These are phyloP conservation scores for Rehmannia glutinosa DNA, from an alignment of 257 asterid genomes.

Conservation along the genomic window DNA sequence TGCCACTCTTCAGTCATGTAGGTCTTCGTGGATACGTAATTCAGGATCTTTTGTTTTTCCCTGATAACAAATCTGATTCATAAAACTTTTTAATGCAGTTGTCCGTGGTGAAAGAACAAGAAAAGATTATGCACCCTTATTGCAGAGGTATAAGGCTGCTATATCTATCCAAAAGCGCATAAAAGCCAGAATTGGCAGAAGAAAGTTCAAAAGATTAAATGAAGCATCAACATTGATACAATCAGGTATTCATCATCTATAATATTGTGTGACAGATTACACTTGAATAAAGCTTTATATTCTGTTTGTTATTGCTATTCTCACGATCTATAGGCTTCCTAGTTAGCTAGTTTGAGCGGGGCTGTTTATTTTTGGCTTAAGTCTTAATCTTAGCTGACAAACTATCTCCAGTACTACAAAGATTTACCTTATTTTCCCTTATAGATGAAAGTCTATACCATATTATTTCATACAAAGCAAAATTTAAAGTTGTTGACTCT, in stretches of 20 bases:
- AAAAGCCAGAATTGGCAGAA: constrained; percentile 45
- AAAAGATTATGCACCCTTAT: constrained; percentile 45
- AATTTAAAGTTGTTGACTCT: background rate
- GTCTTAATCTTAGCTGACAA: no score
- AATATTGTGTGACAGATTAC: background rate
- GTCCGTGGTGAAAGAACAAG: constrained; percentile 69
- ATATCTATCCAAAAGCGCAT: constrained; percentile 55
- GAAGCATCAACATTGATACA: constrained; percentile 62
- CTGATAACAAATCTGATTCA: constrained; percentile 4
- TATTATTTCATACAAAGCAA: background rate
- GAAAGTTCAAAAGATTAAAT: constrained; percentile 27
- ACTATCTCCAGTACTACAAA: background rate
- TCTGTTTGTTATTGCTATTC: background rate
- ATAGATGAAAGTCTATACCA: background rate
- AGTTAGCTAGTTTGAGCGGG: no score
- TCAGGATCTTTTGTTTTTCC: background rate
- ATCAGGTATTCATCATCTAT: constrained; percentile 45
- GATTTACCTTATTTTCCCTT: background rate
- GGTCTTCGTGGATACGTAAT: background rate
- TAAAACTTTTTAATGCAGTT: constrained; percentile 36
- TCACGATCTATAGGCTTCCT: background rate
- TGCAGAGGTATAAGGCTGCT: constrained; percentile 60
- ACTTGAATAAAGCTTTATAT: background rate
- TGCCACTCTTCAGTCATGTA: constrained; percentile 66
- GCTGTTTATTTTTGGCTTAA: no score